Base-by-base conservation (phyloP, 768 basidiomycete species). In the Aureoboletus auriporus region DNA sequence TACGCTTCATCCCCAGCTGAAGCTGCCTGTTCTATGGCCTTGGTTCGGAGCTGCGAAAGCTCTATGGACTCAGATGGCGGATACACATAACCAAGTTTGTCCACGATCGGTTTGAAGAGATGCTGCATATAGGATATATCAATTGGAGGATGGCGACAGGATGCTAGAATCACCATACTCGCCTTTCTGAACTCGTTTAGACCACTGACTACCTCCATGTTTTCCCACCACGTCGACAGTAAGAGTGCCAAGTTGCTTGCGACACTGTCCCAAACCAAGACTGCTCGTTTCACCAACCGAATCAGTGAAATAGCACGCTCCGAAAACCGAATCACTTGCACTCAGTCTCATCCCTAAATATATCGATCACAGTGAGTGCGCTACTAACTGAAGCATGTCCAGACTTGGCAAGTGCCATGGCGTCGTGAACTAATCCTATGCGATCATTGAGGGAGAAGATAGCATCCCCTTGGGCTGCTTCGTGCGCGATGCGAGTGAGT, bases 351-450 rank as follows among this genome's bases (percentile, higher is more conserved):
- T 76, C 69, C 54, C 76, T 77, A 56, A 94, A 71, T 39, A 77
- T 75, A 42, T 85, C 72, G 39, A 93, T 73, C 39, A 97, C 73
- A 20, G 78, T 80, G 56, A 99, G 74, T 1, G 85, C 80, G 52
- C 82, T 84, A 58, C 89, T 91, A 30, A 91, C 75, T 50, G 83
- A 76, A 41, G 83, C 73, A 58, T 89, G 79, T 4, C 93, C 93
- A 16, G 92, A 87, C 60, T 84, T 82, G 42, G 90, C 79, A 28
- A 97, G 77, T 1, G 85, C 85, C 60, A 87, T 75, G 1, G 85
- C 76, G 59, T 98, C 96, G 42, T 86, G 79, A 17, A 95, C 81
- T 26, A 99, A 74, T 14, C 94, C 94, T 57, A 97, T 84, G 20
- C 91, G 80, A 63, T 99, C 95, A 48, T 89, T 83, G 51, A 92